phyloP scores from a whole-genome alignment of 192 early-diverging fungal genomes.

The Globomyces pollinis-pini region DNA sequence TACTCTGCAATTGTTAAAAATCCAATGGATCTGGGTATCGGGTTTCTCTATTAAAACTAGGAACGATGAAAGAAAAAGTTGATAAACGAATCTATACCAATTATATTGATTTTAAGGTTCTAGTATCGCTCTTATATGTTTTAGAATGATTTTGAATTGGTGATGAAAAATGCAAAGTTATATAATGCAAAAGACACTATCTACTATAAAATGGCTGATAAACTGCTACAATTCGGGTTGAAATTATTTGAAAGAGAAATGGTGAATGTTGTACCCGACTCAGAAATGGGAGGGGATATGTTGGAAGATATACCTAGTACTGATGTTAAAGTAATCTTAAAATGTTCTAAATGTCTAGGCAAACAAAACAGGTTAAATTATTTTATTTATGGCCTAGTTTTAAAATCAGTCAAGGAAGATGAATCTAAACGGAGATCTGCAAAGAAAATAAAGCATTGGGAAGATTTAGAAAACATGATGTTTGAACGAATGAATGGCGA shows the following conservation, averaged over 20 bases:
- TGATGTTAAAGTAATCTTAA: constrained; percentile 13
- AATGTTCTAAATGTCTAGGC: neutral
- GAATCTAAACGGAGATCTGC: neutral
- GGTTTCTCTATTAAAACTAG: constrained; percentile 1
- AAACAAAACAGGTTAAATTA: neutral
- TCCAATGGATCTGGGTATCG: constrained; percentile 79
- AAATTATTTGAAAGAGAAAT: constrained; percentile 65
- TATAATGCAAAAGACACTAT: constrained; percentile 79
- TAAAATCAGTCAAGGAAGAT: neutral
- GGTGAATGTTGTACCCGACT: constrained; percentile 20
- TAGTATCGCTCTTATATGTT: neutral
- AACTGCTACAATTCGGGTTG: constrained; percentile 58
- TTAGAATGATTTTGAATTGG: constrained; percentile 61
- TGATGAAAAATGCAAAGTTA: constrained; percentile 70
- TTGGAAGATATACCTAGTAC: neutral
- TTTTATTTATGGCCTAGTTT: neutral
- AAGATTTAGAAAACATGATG: constrained; percentile 15
- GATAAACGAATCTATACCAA: constrained; percentile 49
- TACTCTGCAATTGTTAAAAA: constrained; percentile 70
- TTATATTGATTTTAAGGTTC: constrained; percentile 57
- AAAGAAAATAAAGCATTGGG: constrained; percentile 22
- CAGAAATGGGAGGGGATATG: neutral
- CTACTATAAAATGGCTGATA: constrained; percentile 76
- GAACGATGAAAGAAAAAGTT: constrained; percentile 76
- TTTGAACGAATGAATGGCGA: constrained; percentile 9